Evolutionary conservation across 352 stramenopile genomes (phyloP).

Genomic region (Thraustochytrium striatum): DNA sequence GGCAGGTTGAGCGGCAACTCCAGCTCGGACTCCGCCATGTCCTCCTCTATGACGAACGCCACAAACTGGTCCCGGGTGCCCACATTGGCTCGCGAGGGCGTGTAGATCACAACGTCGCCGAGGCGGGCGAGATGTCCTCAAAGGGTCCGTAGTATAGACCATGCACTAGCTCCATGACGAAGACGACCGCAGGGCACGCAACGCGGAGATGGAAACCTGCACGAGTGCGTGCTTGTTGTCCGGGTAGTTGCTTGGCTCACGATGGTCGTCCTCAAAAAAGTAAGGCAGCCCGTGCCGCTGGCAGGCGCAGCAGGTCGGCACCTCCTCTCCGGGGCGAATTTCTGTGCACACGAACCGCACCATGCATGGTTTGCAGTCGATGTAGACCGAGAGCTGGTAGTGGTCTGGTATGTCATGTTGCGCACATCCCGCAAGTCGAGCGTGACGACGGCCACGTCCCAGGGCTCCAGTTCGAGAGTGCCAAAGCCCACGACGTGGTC

Average conservation of each 20-base stretch:
- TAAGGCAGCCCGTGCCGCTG: conserved; percentile 74
- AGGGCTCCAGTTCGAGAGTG: conserved; percentile 70
- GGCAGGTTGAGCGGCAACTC: conserved; percentile 88
- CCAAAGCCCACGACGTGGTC: conserved; percentile 53
- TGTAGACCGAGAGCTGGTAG: conserved; percentile 88
- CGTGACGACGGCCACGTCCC: conserved; percentile 81
- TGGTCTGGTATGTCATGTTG: conserved; percentile 94
- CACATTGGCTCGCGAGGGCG: conserved; percentile 71
- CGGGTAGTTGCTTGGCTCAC: conserved; percentile 69
- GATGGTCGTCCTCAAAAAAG: conserved; percentile 71
- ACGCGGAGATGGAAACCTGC: conserved; percentile 77
- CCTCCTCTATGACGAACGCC: conserved; percentile 55
- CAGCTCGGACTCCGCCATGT: conserved; percentile 62
- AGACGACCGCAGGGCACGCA: conserved; percentile 72
- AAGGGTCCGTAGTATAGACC: conserved; percentile 88
- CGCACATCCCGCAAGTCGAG: conserved; percentile 81
- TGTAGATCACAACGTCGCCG: conserved; percentile 81
- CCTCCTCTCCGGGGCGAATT: conserved; percentile 49
- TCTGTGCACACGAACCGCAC: conserved; percentile 51
- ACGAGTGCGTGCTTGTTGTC: conserved; percentile 91
- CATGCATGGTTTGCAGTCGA: conserved; percentile 86
- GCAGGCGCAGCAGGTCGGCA: conserved; percentile 77
- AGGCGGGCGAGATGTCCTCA: conserved; percentile 68
- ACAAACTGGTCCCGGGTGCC: conserved; percentile 61
- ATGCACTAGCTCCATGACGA: conserved; percentile 86